Evolutionary conservation across 228 moss, liverwort and hornwort species (phyloP), one percentile per base, ranked within the genome.

Genomic region (Sphagnum magellanicum): DNA sequence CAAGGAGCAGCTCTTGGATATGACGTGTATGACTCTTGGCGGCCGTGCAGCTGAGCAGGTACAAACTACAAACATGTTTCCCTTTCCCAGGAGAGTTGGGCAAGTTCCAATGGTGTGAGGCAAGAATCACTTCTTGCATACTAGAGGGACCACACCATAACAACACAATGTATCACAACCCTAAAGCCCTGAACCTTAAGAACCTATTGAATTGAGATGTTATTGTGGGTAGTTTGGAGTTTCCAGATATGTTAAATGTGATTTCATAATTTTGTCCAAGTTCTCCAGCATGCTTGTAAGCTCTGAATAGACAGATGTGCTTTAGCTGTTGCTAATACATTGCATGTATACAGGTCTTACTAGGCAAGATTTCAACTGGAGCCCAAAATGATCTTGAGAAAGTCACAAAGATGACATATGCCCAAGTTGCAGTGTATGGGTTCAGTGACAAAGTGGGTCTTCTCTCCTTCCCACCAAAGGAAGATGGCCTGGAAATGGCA

Each of bases 11-110:
- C 84, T 98, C 50, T 71, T 92, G 64, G 98, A 98, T 63, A 93
- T 98, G 98, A 98, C 98, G 10, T 98, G 98, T 69, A 98, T 98
- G 98, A 93, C 91, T 59, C 89, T 98, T 58, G 94, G 98, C 76
- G 98, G 98, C 50, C 98, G 94, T 58, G 98, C 98, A 71, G 89
- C 94, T 17, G 94, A 98, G 75, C 91, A 98, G 94, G 97, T 98
- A 73, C 15, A 81, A 32, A 32, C 32, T 32, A 3, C 32, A 32
- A 32, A 32, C 32, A 32, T 32, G 32, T 32, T 32, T 32, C 32
- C 32, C 32, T 32, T 32, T 32, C 32, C 32, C 32, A 32, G 32
- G 32, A 32, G 32, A 32, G 32, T 32, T 32, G 32, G 32, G 32
- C 32, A 32, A 32, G 32, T 32, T 32, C 32, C 32, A 32, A 32